Base-by-base conservation (phyloP, 2,329 filamentous ascomycete genomes). In the Ophiostoma himal-ulmi region DNA sequence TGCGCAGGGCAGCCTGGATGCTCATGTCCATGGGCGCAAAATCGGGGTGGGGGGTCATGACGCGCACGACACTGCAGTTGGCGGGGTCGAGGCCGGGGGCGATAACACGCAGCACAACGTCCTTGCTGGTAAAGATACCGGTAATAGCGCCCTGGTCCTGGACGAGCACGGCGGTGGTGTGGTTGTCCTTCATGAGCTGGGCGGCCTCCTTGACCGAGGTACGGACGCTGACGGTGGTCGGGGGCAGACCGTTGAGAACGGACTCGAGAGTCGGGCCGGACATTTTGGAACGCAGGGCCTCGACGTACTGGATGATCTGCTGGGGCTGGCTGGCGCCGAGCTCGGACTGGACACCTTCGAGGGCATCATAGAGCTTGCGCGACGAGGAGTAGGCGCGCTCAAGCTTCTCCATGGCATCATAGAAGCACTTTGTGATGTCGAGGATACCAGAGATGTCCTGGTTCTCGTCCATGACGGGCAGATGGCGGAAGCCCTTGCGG, bases 391-490 rank as follows among this genome's bases (percentile, higher is more conserved):
- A 99, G 68, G 95, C 95, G 68, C 95, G 91, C 84, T 99, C 95
- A 72, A 99, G 83, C 84, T 99, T 99, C 84, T 99, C 95, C 95
- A 99, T 99, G 62, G 95, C 95, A 81, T 99, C 95, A 81, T 99
- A 99, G 81, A 99, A 99, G 82, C 95, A 99, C 82, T 98, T 99
- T 71, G 95, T 99, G 76, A 99, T 99, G 80, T 99, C 95, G 70
- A 99, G 84, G 75, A 99, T 94, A 83, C 95, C 95, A 8, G 94
- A 96, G 73, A 99, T 99, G 78, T 99, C 94, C 81, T 99, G 95
- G 80, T 99, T 98, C 83, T 99, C 95, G 81, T 99, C 95, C 95
- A 99, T 99, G 74, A 99, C 95, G 3, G 95, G 95, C 78, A 99
- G 81, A 83, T 99, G 95, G 75, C 95, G 89, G 84, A 99, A 99